Base-by-base conservation (phyloP, 345 rosid species). In the Eucalyptus albens region DNA sequence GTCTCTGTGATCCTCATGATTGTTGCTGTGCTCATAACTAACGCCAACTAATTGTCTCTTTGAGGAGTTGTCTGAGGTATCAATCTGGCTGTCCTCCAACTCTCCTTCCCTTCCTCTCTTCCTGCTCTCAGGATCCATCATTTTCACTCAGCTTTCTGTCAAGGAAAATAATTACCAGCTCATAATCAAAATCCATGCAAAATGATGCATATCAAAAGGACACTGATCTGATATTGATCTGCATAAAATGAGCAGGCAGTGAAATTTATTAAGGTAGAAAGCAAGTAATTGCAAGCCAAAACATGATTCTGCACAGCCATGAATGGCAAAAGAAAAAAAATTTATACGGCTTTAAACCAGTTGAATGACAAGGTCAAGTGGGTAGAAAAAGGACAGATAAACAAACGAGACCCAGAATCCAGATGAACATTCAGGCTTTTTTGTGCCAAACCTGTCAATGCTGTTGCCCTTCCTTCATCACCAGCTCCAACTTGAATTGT, bases 81-180 rank as follows among this genome's bases (percentile, higher is more conserved):
- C 8, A 67, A 86, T 7, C 91, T 87, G 15, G 47, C 13, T 40
- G 29, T 44, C 88, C 53, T 55, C 88, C 80, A 91, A 90, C 49
- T 91, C 89, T 77, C 6, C 89, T 44, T 72, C 91, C 53, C 92
- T 86, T 40, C 90, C 89, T 91, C 95, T 89, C 67, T 92, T 94
- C 90, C 90, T 94, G 89, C 45, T 89, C 82, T 87, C 91, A 22
- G 33, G 29, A 80, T 91, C 94, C 94, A 93, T 93, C 81, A 45
- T 45, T 33, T 72, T 37, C 29, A 77, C 83, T 77, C 45, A 37
- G 83, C 83, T 77, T 77, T 77, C 85, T 77, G 85, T 40, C 85
- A 77, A 77, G 85, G 42, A 77, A 19, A 19, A 77, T 42, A 40
- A 77, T 77, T 21, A 77, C 27, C 4, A 11, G 29, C 85, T 21